phyloP scores from a whole-genome alignment of 2,329 filamentous ascomycete genomes.

The Aspergillus floridensis region DNA sequence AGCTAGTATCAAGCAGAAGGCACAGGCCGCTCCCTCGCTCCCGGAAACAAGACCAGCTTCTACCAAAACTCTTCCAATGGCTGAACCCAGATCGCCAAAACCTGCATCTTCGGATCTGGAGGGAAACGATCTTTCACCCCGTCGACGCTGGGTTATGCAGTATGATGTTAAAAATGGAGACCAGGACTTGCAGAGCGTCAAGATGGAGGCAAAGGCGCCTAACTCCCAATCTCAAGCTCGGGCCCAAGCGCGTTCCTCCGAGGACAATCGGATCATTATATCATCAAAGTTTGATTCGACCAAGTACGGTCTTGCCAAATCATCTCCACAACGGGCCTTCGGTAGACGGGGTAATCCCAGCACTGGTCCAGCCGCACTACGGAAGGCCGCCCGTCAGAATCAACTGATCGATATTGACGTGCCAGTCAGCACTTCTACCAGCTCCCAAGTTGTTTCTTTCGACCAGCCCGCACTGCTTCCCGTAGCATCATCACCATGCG shows the following conservation, averaged over 20 bases:
- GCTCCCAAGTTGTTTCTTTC: conserved; percentile 11
- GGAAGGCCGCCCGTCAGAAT: not conserved
- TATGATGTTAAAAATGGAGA: conserved; percentile 7
- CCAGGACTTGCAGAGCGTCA: not conserved
- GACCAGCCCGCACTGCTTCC: conserved; percentile 23
- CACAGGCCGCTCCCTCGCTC: not conserved
- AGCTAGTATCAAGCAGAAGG: not conserved
- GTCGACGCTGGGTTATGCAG: conserved; percentile 20
- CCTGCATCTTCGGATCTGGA: not conserved
- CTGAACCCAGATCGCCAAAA: not conserved
- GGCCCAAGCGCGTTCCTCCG: not conserved
- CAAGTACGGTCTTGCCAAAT: conserved; percentile 17
- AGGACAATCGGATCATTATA: conserved; percentile 3
- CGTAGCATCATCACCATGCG: not conserved
- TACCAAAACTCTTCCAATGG: not conserved
- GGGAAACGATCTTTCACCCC: conserved; percentile 6
- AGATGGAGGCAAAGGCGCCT: not conserved
- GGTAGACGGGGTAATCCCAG: not conserved
- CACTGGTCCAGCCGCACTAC: not conserved
- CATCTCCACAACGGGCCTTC: not conserved
- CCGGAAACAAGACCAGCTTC: not conserved
- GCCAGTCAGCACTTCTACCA: not conserved
- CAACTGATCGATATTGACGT: conserved; percentile 17
- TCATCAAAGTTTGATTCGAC: conserved; percentile 16
- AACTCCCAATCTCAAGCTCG: not conserved